phyloP scores from a whole-genome alignment of 2,329 filamentous ascomycete species.

The Alternaria sp. region DNA sequence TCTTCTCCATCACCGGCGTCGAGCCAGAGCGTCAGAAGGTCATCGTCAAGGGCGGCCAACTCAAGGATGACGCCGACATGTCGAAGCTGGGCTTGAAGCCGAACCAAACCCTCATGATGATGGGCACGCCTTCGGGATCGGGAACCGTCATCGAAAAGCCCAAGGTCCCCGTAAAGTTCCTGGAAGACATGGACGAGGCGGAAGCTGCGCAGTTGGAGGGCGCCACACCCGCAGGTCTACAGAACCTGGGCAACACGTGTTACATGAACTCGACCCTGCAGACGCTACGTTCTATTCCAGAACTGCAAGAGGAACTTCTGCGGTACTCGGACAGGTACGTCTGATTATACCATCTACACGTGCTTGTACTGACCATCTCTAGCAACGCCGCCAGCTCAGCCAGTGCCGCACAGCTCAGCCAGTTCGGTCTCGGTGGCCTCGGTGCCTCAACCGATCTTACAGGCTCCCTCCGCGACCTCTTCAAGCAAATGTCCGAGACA shows the following conservation, averaged over 20 bases:
- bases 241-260: conserved; percentile 96
- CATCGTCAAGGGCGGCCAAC: conserved; percentile 88
- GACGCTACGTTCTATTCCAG: conserved; percentile 84
- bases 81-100: conserved; percentile 84
- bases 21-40: conserved; percentile 97
- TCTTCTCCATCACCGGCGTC: conserved; percentile 94
- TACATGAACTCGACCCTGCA: conserved; percentile 99
- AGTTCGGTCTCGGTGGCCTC: conserved; percentile 66
- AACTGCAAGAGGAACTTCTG: conserved; percentile 80
- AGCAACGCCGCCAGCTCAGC: conserved; percentile 43
- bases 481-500: conserved; percentile 87
- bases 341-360: not conserved
- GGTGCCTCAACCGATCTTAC: conserved; percentile 74
- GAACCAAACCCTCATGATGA: conserved; percentile 91
- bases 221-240: conserved; percentile 84
- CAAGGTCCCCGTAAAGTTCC: conserved; percentile 82
- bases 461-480: conserved; percentile 79
- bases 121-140: conserved; percentile 82
- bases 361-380: conserved; percentile 24
- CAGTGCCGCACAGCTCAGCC: conserved; percentile 50
- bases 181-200: conserved; percentile 97
- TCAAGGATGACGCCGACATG: conserved; percentile 94
- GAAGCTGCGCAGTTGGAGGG: conserved; percentile 84
- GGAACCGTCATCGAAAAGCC: conserved; percentile 71
- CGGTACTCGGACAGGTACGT: conserved; percentile 63